Base-by-base conservation (phyloP, 2,329 filamentous ascomycete genomes). In the Fusarium sarcochroum region DNA sequence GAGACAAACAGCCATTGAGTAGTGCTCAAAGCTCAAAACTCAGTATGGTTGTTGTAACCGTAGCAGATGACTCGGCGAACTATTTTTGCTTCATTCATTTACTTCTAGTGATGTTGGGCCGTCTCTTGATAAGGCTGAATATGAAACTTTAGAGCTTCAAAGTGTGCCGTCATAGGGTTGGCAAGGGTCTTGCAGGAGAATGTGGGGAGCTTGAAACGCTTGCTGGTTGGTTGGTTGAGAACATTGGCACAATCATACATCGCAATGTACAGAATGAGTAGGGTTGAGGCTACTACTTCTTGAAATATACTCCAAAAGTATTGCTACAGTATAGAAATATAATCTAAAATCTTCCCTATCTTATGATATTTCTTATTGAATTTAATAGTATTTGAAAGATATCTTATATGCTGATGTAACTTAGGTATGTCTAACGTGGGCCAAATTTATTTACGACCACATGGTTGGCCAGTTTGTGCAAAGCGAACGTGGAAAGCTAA, bases 91-190 rank as follows among this genome's bases (percentile, higher is more conserved):
- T 9, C 5, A 17, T 41, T 20, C 17, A 21, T 37, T 41, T 7
- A n/a, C 20, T 2, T 8, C 6, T 14, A 17, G 37, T 13, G 32
- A 46, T 30, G n/a, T 27, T 34, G 46, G 44, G n/a, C 23, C 14
- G 21, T 37, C 25, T 50, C 21, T 37, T 32, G 41, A 38, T 58
- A 59, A 66, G 66, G 66, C 66, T 69, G 62, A 69, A n/a, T 21
- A 44, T 44, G 13, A 5, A 44, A 57, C 53, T 50, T 38, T 58
- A 25, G 21, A 58, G 57, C 55, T 69, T 55, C 44, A 45, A 54
- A 50, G 21, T 63, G 64, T 68, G 66, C 66, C 58, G 66, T 70
- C 66, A 69, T 69, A 58, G 50, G 53, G 66, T 70, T 70, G 37
- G 34, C 52, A 63, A 45, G 66, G 62, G 66, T 63, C 35, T 51